Evolutionary conservation across 2,329 filamentous ascomycete genomes (phyloP), one percentile per base, ranked within the genome.

Genomic region (Epichloe hybrida): DNA sequence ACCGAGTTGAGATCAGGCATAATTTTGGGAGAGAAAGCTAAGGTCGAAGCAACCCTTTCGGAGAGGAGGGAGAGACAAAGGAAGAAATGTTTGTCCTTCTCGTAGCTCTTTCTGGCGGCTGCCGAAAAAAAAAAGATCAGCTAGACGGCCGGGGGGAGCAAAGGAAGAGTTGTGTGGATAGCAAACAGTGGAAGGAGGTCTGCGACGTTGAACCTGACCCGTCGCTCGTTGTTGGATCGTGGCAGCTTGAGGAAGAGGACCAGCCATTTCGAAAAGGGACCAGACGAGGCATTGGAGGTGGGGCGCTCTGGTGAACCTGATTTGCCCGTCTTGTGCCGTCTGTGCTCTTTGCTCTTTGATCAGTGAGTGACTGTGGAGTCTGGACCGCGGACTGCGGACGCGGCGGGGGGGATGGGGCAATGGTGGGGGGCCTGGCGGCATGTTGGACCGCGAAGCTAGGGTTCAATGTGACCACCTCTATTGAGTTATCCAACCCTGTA

Each of bases 1-100:
- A 79, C 73, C 17, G 74, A 73, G 65, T 80, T 79, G 56, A 79
- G 70, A 56, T 79, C 76, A 23, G 74, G 75, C 74, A 77, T 78
- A 47, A 51, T 38, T 48, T 44, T 31, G 48, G 40, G 39, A 49
- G 27, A 45, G 41, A 48, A 42, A 43, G 20, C 39, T 35, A 36
- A 36, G 15, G 11, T 31, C 27, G 27, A 35, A 47, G 31, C 50
- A 46, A 21, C 49, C 54, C 51, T 48, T 21, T 44, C 11, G 23
- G 31, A 41, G 36, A 38, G 36, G 13, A 15, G 8, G 31, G 43
- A 7, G n/a, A 36, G 43, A 11, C 20, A n/a, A 27, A 46, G 31
- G 11, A 17, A 13, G 45, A 37, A 3, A 46, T 15, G 31, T 42
- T n/a, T n/a, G 12, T 38, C n/a, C 15, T 5, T 38, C 12, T n/a